Conservation (phyloP, 2,329 filamentous ascomycete species). For the Colletotrichum shisoi region DNA sequence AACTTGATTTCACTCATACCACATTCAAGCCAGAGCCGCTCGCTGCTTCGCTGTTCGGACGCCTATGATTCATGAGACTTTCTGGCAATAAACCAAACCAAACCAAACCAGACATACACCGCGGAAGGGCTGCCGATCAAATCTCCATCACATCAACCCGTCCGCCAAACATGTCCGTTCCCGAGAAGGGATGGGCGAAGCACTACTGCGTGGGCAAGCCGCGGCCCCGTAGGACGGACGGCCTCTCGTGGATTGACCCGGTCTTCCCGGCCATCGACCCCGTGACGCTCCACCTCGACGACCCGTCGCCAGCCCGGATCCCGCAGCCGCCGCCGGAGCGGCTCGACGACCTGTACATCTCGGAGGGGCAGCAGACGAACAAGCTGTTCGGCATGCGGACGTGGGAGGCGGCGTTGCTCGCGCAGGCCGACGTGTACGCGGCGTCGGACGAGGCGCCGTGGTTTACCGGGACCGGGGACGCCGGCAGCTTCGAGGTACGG, state of each 20-base stretch:
- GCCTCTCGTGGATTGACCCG: constrained; percentile 32
- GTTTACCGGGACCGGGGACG: neutral
- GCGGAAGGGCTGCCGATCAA: neutral
- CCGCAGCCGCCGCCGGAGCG: neutral
- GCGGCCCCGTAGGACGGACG: constrained; percentile 1
- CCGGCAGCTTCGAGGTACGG: constrained; percentile 6
- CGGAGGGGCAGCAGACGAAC: constrained; percentile 21
- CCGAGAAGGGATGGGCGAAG: neutral
- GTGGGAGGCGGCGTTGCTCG: constrained; percentile 33
- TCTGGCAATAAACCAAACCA: too few relatives aligned
- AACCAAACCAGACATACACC: too few relatives aligned
- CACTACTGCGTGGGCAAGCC: constrained; percentile 18
- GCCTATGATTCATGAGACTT: too few relatives aligned
- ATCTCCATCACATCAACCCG: neutral
- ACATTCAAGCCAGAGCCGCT: too few relatives aligned
- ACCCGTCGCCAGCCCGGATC: neutral
- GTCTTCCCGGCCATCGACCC: constrained; percentile 17
- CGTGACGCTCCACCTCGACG: constrained; percentile 8
- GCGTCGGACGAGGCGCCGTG: neutral
- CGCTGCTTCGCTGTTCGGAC: too few relatives aligned
- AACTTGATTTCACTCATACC: too few relatives aligned
- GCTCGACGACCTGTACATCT: constrained; percentile 31
- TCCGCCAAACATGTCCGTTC: neutral
- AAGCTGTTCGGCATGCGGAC: constrained; percentile 25
- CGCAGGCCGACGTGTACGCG: constrained; percentile 1